Conservation (phyloP, 2,329 filamentous ascomycete genomes). For the Ophiosphaerella narmari region DNA sequence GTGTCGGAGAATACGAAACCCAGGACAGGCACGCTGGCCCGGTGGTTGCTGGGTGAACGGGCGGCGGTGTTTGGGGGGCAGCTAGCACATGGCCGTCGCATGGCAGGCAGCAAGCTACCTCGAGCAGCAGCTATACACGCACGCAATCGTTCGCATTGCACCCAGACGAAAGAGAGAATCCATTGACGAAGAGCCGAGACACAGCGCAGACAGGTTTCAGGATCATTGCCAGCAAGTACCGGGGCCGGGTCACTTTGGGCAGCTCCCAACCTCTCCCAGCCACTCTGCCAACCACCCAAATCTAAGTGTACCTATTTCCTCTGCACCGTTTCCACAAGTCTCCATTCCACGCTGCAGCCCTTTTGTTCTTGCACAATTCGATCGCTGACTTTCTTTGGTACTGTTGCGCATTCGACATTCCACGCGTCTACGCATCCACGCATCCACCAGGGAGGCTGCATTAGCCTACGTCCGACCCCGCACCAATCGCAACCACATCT, state of each 20-base stretch:
- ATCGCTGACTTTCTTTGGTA: constrained; percentile 9
- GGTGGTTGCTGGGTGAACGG: constrained; percentile 22
- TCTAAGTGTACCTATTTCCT: constrained; percentile 41
- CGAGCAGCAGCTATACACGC: constrained; percentile 3
- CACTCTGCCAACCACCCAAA: constrained; percentile 24
- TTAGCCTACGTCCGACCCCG: constrained; percentile 23
- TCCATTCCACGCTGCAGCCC: background rate
- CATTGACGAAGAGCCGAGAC: background rate
- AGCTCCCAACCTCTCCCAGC: constrained; percentile 36
- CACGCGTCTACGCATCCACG: too few relatives aligned
- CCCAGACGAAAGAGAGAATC: background rate
- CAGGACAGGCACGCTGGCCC: background rate
- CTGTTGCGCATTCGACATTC: constrained; percentile 1
- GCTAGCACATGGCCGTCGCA: constrained; percentile 4
- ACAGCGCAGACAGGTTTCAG: background rate
- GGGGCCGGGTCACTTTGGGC: constrained; percentile 8
- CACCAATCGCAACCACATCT: constrained; percentile 19
- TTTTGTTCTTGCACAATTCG: constrained; percentile 17
- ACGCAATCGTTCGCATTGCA: constrained; percentile 1
- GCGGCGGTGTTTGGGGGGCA: constrained; percentile 1
- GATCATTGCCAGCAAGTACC: constrained; percentile 7
- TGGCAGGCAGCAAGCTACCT: constrained; percentile 1
- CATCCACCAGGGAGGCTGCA: constrained; percentile 4
- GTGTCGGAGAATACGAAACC: background rate
- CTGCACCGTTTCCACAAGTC: constrained; percentile 6